Percentiles rank a stretch among this genome's conserved stretches.
Evolutionary conservation across 176 grass and related monocot species (phyloP).

Genomic region (Lolium multiflorum): DNA sequence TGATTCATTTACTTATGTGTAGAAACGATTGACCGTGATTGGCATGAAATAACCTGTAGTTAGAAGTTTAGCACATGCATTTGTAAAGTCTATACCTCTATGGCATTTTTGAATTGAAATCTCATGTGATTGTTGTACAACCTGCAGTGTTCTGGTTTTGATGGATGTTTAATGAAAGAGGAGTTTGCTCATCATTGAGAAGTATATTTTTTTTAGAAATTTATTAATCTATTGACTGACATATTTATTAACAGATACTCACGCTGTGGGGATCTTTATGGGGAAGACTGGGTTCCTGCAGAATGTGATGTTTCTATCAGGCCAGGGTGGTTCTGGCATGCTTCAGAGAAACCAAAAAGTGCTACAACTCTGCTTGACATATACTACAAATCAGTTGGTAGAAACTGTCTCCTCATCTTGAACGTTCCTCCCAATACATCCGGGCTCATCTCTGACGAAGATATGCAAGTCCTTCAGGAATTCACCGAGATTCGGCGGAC

Average conservation of each 20-base stretch:
- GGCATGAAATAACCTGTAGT: slow-evolving; percentile 13
- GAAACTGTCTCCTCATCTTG: slow-evolving; percentile 92
- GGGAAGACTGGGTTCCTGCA: slow-evolving; percentile 87
- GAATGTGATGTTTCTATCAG: slow-evolving; percentile 97
- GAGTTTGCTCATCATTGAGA: not conserved
- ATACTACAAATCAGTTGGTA: slow-evolving; percentile 95
- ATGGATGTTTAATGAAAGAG: slow-evolving; percentile 14
- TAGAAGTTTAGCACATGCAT: not conserved
- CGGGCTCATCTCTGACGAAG: slow-evolving; percentile 79
- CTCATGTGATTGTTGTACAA: not conserved
- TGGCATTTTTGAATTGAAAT: not conserved
- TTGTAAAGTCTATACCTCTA: not conserved
- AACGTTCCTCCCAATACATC: slow-evolving; percentile 95
- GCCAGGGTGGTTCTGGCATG: slow-evolving; percentile 95
- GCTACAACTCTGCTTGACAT: slow-evolving; percentile 72
- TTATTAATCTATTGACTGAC: not conserved
- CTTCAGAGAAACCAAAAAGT: slow-evolving; percentile 75
- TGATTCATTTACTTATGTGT: slow-evolving; percentile 33
- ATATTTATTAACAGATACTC: slow-evolving; percentile 63
- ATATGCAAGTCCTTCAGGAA: slow-evolving; percentile 72
- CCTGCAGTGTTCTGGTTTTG: slow-evolving; percentile 4
- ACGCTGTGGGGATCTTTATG: slow-evolving; percentile 65
- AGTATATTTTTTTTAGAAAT: not conserved
- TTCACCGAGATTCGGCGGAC: slow-evolving; percentile 64
- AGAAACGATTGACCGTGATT: not conserved